Percentiles rank a stretch among this genome's conserved stretches.
Evolutionary conservation across 495 filamentous ascomycete species (phyloP).

Genomic region (Neohortaea acidophila): DNA sequence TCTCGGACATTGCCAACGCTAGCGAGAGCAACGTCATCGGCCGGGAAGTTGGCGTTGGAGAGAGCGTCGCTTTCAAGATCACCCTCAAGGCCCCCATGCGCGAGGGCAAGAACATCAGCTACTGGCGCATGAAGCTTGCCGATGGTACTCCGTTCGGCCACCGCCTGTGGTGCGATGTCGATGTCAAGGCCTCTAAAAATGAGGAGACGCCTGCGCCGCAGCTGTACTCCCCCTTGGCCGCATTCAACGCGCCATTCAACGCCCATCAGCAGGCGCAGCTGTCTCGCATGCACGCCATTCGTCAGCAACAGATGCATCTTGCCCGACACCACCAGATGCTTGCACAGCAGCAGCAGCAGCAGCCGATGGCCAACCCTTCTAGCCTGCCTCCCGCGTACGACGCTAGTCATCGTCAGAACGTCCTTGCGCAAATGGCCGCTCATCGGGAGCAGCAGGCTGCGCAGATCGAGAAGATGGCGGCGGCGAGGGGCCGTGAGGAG

Average conservation of each 20-base stretch:
- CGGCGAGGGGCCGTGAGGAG: no score
- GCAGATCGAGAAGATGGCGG: conserved; percentile 6
- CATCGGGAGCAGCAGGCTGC: conserved; percentile 16
- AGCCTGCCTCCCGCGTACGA: conserved; percentile 8
- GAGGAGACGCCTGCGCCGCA: conserved; percentile 2
- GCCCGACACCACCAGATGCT: not conserved
- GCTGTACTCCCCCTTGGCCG: not conserved
- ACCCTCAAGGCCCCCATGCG: conserved; percentile 62
- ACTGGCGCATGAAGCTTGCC: conserved; percentile 83
- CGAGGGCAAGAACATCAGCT: conserved; percentile 66
- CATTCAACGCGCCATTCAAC: not conserved
- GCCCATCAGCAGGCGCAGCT: not conserved
- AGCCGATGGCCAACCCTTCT: not conserved
- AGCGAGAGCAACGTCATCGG: conserved; percentile 69
- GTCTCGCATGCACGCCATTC: conserved; percentile 1
- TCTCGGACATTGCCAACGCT: conserved; percentile 52
- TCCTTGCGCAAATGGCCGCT: conserved; percentile 6
- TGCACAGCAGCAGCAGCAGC: conserved; percentile 4
- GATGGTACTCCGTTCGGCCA: conserved; percentile 78
- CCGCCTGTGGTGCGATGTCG: conserved; percentile 86
- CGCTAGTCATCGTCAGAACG: not conserved
- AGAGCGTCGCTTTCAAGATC: conserved; percentile 68
- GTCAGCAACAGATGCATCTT: not conserved
- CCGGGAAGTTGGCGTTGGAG: conserved; percentile 50
- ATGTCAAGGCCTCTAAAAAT: conserved; percentile 31